These are phyloP conservation scores for Hypsizygus marmoreus DNA, from an alignment of 768 basidiomycete genomes.

Conservation along the genomic window DNA sequence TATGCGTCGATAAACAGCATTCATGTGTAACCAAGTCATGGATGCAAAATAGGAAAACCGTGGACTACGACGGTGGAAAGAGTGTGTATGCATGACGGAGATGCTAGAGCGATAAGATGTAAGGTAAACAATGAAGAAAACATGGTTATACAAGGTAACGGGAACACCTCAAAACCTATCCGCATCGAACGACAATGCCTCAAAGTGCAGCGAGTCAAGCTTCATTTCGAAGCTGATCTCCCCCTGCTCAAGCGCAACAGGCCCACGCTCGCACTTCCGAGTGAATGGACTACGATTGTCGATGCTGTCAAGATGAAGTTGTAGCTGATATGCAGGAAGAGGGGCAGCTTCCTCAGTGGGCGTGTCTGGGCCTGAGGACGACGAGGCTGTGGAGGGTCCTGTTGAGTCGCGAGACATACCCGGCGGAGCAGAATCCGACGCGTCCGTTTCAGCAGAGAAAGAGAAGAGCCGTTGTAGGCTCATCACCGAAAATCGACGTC, in stretches of 20 bases:
- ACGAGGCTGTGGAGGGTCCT: conserved; percentile 21
- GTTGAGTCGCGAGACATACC: conserved; percentile 26
- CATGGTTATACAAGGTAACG: conserved; percentile 3
- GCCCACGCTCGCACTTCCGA: neutral
- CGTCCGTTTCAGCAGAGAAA: conserved; percentile 25
- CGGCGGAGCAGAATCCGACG: conserved; percentile 19
- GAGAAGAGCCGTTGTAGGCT: conserved; percentile 42
- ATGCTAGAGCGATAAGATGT: neutral
- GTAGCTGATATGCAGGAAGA: neutral
- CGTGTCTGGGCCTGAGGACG: conserved; percentile 19
- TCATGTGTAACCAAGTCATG: no score
- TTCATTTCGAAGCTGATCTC: conserved; percentile 63
- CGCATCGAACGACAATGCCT: conserved; percentile 66
- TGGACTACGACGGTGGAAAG: neutral
- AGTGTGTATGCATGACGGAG: neutral
- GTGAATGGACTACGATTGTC: neutral
- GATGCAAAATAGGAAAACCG: no score
- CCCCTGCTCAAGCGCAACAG: conserved; percentile 17
- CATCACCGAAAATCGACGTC: conserved; percentile 39
- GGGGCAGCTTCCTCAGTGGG: conserved; percentile 13
- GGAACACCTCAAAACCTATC: conserved; percentile 48
- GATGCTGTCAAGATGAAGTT: neutral
- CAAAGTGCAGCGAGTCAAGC: conserved; percentile 75
- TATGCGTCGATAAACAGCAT: no score
- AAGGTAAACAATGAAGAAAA: neutral